Percentiles rank a stretch among this genome's conserved stretches.
phyloP scores from a whole-genome alignment of 2,329 filamentous ascomycete genomes.

The Teratosphaeriaceae sp. region DNA sequence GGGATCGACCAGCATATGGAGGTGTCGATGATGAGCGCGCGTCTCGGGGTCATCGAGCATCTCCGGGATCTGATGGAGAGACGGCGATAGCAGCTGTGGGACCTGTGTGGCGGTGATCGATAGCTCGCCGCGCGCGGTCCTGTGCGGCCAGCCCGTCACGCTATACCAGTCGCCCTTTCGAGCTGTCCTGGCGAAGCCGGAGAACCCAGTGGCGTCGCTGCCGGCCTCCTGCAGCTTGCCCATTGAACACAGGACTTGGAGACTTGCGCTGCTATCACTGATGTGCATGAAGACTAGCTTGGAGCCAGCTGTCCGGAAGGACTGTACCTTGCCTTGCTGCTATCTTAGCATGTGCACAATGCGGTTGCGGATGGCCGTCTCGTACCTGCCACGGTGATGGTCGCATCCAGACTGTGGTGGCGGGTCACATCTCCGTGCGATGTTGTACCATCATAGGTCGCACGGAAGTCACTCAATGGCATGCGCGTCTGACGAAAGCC shows the following conservation, averaged over 20 bases:
- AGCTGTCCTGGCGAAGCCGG: slow-evolving; percentile 57
- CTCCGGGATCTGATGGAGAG: slow-evolving; percentile 71
- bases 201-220: slow-evolving; percentile 41
- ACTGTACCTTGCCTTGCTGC: slow-evolving; percentile 64
- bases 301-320: slow-evolving; percentile 63
- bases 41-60: slow-evolving; percentile 64
- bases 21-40: slow-evolving; percentile 69
- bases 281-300: slow-evolving; percentile 83
- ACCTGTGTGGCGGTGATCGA: slow-evolving; percentile 63
- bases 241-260: slow-evolving; percentile 73
- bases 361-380: too few species aligned
- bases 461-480: slow-evolving; percentile 13
- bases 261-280: slow-evolving; percentile 59
- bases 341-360: not conserved
- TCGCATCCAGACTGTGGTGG: slow-evolving; percentile 29
- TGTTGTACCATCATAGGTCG: slow-evolving; percentile 22
- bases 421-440: slow-evolving; percentile 16
- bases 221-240: slow-evolving; percentile 44
- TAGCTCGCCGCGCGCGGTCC: slow-evolving; percentile 66
- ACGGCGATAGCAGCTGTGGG: slow-evolving; percentile 68
- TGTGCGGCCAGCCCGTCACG: slow-evolving; percentile 62
- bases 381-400: slow-evolving; percentile 8
- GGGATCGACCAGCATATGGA: slow-evolving; percentile 76
- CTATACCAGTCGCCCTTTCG: slow-evolving; percentile 73
- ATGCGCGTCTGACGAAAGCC: slow-evolving; percentile 11